Evolutionary conservation across 228 moss, liverwort and hornwort species (phyloP).

Genomic region (Sphagnum fallax): DNA sequence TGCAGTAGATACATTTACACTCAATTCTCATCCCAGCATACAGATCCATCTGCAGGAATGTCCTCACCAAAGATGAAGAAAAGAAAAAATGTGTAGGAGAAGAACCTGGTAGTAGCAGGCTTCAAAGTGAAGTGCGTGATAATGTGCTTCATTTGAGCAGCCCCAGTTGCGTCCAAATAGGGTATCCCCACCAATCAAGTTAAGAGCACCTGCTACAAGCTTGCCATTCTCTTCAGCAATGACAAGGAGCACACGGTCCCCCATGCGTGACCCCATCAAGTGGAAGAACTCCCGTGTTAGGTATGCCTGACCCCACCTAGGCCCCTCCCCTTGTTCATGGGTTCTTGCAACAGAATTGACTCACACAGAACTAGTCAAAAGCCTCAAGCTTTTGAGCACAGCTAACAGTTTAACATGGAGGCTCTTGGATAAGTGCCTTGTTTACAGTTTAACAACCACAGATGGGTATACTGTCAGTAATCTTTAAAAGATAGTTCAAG

Average conservation of each 20-base stretch:
- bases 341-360: too few species aligned
- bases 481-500: too few species aligned
- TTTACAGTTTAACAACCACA: neutral
- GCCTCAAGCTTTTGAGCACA: neutral
- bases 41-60: neutral
- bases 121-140: slow-evolving; percentile 92
- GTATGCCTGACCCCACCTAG: slow-evolving; percentile 99
- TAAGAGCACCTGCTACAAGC: slow-evolving; percentile 92
- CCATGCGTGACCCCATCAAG: slow-evolving; percentile 88
- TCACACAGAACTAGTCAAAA: too few species aligned
- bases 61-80: neutral
- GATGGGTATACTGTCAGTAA: too few species aligned
- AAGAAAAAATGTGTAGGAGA: neutral
- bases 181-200: slow-evolving; percentile 90
- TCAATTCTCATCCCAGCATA: neutral
- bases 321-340: neutral
- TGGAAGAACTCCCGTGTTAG: slow-evolving; percentile 95
- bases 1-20: neutral
- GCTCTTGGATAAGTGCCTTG: neutral
- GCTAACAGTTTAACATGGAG: neutral
- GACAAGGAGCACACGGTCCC: slow-evolving; percentile 85
- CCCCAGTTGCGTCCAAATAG: slow-evolving; percentile 98
- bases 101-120: slow-evolving; percentile 97
- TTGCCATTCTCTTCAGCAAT: slow-evolving; percentile 83
- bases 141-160: slow-evolving; percentile 71